These are phyloP conservation scores for Ulmus americana DNA, from an alignment of 331 rosid species.

Conservation along the genomic window DNA sequence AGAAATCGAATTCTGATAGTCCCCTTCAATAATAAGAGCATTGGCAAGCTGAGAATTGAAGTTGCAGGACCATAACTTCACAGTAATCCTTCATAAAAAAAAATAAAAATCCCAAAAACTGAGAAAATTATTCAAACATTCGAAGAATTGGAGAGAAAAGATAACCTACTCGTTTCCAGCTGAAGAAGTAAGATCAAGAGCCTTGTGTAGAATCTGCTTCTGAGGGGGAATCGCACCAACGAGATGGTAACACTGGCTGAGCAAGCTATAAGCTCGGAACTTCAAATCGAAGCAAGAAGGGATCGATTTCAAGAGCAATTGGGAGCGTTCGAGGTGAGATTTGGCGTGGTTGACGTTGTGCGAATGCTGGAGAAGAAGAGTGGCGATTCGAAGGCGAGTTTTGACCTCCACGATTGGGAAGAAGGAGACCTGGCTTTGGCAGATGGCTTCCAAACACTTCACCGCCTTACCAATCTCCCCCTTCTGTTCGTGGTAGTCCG, in stretches of 20 bases:
- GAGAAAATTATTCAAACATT: not conserved
- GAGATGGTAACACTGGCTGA: conserved; percentile 88
- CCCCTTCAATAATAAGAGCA: conserved; percentile 86
- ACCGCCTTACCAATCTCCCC: conserved; percentile 70
- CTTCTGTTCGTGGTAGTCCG: conserved; percentile 61
- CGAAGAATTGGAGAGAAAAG: not conserved
- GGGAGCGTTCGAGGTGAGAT: conserved; percentile 87
- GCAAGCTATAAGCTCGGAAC: conserved; percentile 82
- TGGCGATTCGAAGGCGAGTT: conserved; percentile 86
- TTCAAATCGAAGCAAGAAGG: conserved; percentile 87
- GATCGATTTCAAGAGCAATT: conserved; percentile 63
- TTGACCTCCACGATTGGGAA: conserved; percentile 88
- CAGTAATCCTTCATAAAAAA: conserved; percentile 27
- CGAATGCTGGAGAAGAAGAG: conserved; percentile 74
- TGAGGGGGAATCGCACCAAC: conserved; percentile 85
- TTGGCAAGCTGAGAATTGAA: conserved; percentile 95
- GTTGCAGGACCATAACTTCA: conserved; percentile 90
- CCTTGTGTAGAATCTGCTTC: conserved; percentile 68
- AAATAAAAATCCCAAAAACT: not conserved
- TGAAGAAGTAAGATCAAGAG: conserved; percentile 68
- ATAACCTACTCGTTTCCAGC: conserved; percentile 49
- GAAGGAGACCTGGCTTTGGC: conserved; percentile 50
- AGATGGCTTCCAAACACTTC: conserved; percentile 82
- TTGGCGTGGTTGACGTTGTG: conserved; percentile 80
- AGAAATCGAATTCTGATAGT: conserved; percentile 62